phyloP scores from a whole-genome alignment of 768 basidiomycete genomes.

The Agaricus blazei region DNA sequence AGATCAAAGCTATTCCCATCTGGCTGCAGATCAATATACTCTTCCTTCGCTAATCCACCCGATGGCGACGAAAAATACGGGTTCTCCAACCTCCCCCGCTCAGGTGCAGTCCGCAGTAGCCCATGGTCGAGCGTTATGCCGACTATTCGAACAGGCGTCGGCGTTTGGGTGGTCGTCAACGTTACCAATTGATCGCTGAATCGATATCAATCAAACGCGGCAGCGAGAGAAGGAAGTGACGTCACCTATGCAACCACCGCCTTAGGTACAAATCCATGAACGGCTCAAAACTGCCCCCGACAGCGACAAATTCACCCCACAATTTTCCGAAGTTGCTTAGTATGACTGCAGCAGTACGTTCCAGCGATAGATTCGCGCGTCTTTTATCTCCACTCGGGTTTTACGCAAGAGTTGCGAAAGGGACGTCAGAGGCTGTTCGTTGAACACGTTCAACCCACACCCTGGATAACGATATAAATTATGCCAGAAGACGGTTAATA shows the following conservation, averaged over 20 bases:
- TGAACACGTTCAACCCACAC: constrained; percentile 85
- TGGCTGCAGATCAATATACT: constrained; percentile 88
- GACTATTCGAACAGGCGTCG: constrained; percentile 64
- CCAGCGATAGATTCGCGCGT: constrained; percentile 49
- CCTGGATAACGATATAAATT: constrained; percentile 39
- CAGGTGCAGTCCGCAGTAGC: constrained; percentile 74
- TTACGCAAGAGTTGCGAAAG: constrained; percentile 56
- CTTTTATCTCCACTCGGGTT: constrained; percentile 22
- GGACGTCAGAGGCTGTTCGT: constrained; percentile 77
- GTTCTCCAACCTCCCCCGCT: constrained; percentile 29
- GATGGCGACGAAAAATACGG: constrained; percentile 6
- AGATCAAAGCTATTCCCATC: constrained; percentile 97
- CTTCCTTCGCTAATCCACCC: constrained; percentile 20
- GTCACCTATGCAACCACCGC: constrained; percentile 87
- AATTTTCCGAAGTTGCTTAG: constrained; percentile 72
- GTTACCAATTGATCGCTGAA: constrained; percentile 80
- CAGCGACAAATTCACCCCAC: constrained; percentile 68
- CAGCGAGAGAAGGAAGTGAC: neutral
- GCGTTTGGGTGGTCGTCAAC: constrained; percentile 71
- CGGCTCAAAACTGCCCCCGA: constrained; percentile 67
- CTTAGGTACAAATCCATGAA: constrained; percentile 78
- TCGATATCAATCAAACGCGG: neutral
- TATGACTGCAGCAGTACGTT: constrained; percentile 69
- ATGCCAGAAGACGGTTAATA: neutral
- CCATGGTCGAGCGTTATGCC: constrained; percentile 90